Conservation (phyloP, 768 basidiomycete species). For the Zangia roseola region DNA sequence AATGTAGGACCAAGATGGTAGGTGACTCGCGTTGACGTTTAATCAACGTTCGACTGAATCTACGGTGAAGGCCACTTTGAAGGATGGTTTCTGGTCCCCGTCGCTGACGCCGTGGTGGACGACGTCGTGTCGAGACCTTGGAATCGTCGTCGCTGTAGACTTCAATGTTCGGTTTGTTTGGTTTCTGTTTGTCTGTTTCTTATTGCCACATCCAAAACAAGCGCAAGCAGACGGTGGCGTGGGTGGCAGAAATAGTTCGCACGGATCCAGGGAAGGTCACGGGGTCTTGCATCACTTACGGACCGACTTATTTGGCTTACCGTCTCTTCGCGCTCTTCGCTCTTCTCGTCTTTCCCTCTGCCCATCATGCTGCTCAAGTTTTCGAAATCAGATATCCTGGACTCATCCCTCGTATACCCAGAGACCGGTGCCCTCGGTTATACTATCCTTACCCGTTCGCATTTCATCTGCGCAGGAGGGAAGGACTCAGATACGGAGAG, state of each 20-base stretch:
- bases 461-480: constrained; percentile 28
- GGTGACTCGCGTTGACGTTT: constrained; percentile 11
- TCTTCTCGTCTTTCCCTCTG: not conserved
- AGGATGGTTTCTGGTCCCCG: constrained; percentile 10
- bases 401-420: constrained; percentile 52
- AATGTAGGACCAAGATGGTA: constrained; percentile 10
- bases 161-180: constrained; percentile 30
- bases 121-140: constrained; percentile 24
- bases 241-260: not conserved
- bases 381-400: constrained; percentile 55
- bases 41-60: constrained; percentile 1
- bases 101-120: constrained; percentile 17
- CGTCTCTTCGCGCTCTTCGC: not conserved
- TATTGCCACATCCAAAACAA: constrained; percentile 30
- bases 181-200: constrained; percentile 25
- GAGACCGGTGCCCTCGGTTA: constrained; percentile 49
- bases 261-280: not conserved
- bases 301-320: not conserved
- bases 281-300: not conserved
- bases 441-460: constrained; percentile 45
- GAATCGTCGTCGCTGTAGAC: constrained; percentile 31
- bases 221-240: constrained; percentile 26
- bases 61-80: constrained; percentile 2
- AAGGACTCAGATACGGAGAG: constrained; percentile 31
- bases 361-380: constrained; percentile 56